These are phyloP conservation scores for Henningerozyma blattae DNA, from an alignment of 805 yeast genomes.

Conservation along the genomic window DNA sequence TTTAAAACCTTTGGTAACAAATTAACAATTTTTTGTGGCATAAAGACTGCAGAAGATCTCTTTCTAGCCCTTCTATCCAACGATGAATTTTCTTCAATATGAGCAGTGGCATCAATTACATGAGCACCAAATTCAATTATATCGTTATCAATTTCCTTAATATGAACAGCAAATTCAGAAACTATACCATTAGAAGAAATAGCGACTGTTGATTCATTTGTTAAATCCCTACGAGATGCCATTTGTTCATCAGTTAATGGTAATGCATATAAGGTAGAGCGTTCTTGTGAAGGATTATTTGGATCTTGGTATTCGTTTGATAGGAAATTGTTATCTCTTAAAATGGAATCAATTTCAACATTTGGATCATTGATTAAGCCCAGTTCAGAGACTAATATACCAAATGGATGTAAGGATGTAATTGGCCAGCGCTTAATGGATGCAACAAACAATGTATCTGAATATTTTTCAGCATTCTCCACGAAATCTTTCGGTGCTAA, in stretches of 20 bases:
- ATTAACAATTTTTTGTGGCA: conserved; percentile 62
- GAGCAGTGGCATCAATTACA: conserved; percentile 66
- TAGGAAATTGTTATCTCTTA: conserved; percentile 75
- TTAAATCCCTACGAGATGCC: conserved; percentile 12
- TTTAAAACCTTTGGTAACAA: conserved; percentile 59
- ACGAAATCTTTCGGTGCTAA: conserved; percentile 95
- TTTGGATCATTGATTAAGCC: conserved; percentile 68
- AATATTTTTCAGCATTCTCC: conserved; percentile 77
- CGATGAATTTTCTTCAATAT: conserved; percentile 56
- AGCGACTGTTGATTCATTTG: conserved; percentile 16
- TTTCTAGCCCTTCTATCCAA: conserved; percentile 84
- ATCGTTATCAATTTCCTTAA: conserved; percentile 46
- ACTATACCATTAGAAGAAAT: conserved; percentile 20
- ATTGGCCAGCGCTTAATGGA: conserved; percentile 98
- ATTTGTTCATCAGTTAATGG: conserved; percentile 11
- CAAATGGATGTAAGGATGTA: conserved; percentile 96
- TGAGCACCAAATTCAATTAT: conserved; percentile 74
- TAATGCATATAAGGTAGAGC: conserved; percentile 15
- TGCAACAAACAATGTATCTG: conserved; percentile 79
- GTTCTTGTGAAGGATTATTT: conserved; percentile 21
- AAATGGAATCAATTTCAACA: conserved; percentile 77
- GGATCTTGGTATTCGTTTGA: conserved; percentile 68
- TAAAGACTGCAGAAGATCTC: conserved; percentile 77
- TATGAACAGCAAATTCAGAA: conserved; percentile 74
- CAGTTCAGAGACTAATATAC: conserved; percentile 76